Percentiles rank a stretch among this genome's conserved stretches.
Evolutionary conservation across 805 yeast genomes (phyloP).

Genomic region (Maudiozyma bulderi): DNA sequence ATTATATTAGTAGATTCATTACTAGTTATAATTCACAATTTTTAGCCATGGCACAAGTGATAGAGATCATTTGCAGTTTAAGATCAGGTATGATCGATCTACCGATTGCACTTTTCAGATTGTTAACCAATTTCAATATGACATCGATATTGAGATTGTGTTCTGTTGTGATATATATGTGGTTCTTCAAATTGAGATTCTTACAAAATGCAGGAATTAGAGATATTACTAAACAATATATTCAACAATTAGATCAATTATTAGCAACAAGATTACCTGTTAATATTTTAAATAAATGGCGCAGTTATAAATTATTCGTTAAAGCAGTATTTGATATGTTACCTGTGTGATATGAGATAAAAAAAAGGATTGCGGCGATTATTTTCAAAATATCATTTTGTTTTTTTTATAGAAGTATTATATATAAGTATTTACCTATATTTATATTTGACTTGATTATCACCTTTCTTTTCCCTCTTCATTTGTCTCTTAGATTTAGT

Average conservation of each 20-base stretch:
- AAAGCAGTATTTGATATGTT: slow-evolving; percentile 11
- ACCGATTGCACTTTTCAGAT: slow-evolving; percentile 34
- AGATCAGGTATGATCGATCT: slow-evolving; percentile 32
- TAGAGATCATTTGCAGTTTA: slow-evolving; percentile 36
- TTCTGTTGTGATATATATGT: slow-evolving; percentile 37
- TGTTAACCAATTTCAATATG: slow-evolving; percentile 22
- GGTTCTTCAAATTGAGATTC: slow-evolving; percentile 53
- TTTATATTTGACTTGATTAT: slow-evolving; percentile 30
- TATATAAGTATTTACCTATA: slow-evolving; percentile 7
- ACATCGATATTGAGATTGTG: slow-evolving; percentile 28
- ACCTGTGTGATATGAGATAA: slow-evolving; percentile 7
- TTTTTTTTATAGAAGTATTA: neutral
- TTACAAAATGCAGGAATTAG: slow-evolving; percentile 49
- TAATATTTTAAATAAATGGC: slow-evolving; percentile 16
- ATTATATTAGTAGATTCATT: slow-evolving; percentile 27
- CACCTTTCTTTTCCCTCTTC: slow-evolving; percentile 34
- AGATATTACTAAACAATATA: slow-evolving; percentile 38
- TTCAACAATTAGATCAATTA: slow-evolving; percentile 33
- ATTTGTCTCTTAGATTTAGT: slow-evolving; percentile 34
- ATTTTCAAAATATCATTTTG: neutral
- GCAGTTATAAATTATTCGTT: slow-evolving; percentile 12
- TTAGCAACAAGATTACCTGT: slow-evolving; percentile 35
- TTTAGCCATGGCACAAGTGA: slow-evolving; percentile 36
- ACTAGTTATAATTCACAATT: slow-evolving; percentile 35
- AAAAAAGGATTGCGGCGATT: neutral